Conservation (phyloP, 106 monocot genomes). For the Xerophyta viscosa region DNA sequence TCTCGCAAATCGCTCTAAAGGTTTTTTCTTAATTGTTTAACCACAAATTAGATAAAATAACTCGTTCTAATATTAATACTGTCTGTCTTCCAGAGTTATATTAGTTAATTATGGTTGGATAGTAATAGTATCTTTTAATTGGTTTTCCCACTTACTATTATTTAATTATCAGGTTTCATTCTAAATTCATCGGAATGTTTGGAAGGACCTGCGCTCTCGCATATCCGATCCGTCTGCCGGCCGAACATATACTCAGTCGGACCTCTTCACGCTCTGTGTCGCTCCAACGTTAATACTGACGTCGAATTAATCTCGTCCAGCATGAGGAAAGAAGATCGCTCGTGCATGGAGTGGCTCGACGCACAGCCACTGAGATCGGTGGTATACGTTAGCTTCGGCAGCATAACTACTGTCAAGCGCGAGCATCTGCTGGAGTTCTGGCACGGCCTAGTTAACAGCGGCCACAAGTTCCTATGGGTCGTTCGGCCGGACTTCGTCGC, state of each 20-base stretch:
- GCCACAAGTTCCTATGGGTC: slow-evolving; percentile 10
- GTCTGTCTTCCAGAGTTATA: too few relatives aligned
- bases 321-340: slow-evolving; percentile 23
- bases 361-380: slow-evolving; percentile 12
- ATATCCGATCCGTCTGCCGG: slow-evolving; percentile 13
- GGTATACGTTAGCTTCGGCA: slow-evolving; percentile 26
- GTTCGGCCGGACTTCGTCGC: slow-evolving; percentile 1
- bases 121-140: too few relatives aligned
- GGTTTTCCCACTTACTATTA: too few relatives aligned
- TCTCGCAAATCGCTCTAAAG: not conserved
- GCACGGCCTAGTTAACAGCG: slow-evolving; percentile 25
- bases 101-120: not conserved
- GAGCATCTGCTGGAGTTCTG: slow-evolving; percentile 17
- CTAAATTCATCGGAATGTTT: slow-evolving; percentile 25
- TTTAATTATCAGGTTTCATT: slow-evolving; percentile 19
- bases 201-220: slow-evolving; percentile 13
- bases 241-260: slow-evolving; percentile 25
- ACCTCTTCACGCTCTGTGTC: slow-evolving; percentile 31
- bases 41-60: too few relatives aligned
- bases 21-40: too few relatives aligned
- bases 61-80: too few relatives aligned
- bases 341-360: slow-evolving; percentile 28
- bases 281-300: slow-evolving; percentile 4
- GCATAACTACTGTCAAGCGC: slow-evolving; percentile 1
- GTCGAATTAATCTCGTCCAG: not conserved